These are phyloP conservation scores for Ramaria sp. DNA, from an alignment of 768 basidiomycete species.

Conservation along the genomic window DNA sequence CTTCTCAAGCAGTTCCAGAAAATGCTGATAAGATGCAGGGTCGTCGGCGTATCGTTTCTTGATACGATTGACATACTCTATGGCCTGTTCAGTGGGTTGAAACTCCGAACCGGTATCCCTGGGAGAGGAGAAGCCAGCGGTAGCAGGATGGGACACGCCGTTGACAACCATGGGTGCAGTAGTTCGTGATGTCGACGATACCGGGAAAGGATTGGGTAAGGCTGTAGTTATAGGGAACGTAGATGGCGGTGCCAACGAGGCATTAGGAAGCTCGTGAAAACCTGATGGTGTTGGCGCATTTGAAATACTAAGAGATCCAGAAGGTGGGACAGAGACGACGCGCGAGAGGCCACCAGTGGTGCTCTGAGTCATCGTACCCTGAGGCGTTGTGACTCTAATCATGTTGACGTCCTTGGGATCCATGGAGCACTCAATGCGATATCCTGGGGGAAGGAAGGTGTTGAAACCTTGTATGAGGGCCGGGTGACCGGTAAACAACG, in stretches of 20 bases:
- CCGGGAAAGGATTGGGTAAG: background rate
- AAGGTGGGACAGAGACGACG: background rate
- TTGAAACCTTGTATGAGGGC: constrained; percentile 95
- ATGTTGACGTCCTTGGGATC: constrained; percentile 49
- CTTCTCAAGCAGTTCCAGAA: constrained; percentile 60
- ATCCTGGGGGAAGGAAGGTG: constrained; percentile 90
- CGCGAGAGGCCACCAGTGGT: constrained; percentile 21
- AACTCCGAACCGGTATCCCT: background rate
- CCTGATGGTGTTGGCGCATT: background rate
- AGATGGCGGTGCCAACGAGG: background rate
- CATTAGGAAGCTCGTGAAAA: background rate
- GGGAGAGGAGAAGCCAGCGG: background rate
- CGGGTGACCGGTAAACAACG: constrained; percentile 85
- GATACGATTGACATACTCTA: constrained; percentile 95
- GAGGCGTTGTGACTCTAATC: constrained; percentile 72
- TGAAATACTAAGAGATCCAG: background rate
- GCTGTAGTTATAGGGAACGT: background rate
- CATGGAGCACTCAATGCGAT: constrained; percentile 75
- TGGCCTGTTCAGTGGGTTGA: constrained; percentile 56
- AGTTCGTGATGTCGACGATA: background rate
- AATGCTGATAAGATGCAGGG: constrained; percentile 74
- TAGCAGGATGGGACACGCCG: background rate
- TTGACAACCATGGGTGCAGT: background rate
- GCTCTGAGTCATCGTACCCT: constrained; percentile 56
- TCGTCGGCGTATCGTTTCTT: constrained; percentile 76